Evolutionary conservation across 1,284 basidiomycete species (phyloP).

Genomic region (Ganoderma boninense): DNA sequence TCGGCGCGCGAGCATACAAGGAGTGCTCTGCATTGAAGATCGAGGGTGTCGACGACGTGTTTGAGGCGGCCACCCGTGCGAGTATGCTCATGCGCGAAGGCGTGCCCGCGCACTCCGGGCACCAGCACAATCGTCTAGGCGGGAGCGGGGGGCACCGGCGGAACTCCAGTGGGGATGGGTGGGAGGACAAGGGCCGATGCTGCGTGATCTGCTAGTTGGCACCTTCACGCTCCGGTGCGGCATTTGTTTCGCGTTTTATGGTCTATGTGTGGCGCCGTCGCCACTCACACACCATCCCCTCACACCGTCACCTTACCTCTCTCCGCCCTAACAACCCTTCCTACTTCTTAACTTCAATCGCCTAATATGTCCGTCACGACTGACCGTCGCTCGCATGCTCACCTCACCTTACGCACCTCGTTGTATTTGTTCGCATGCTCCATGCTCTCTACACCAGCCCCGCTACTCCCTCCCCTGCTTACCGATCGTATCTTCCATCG

Average conservation of each 20-base stretch:
- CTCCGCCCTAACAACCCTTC: neutral
- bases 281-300: neutral
- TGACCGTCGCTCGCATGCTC: neutral
- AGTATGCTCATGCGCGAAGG: slow-evolving; percentile 94
- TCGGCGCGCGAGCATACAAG: slow-evolving; percentile 91
- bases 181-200: slow-evolving; percentile 54
- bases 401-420: neutral
- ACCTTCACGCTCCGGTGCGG: neutral
- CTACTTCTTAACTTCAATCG: neutral
- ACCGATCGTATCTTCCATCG: neutral
- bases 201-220: slow-evolving; percentile 47
- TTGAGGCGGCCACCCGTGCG: slow-evolving; percentile 92
- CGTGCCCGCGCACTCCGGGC: slow-evolving; percentile 56
- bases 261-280: neutral
- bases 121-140: slow-evolving; percentile 29
- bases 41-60: slow-evolving; percentile 94
- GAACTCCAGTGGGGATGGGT: slow-evolving; percentile 56
- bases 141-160: slow-evolving; percentile 51
- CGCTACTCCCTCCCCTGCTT: neutral
- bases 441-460: slow-evolving; percentile 7
- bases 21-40: slow-evolving; percentile 93
- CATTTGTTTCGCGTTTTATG: neutral
- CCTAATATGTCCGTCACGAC: slow-evolving; percentile 1
- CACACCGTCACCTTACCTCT: neutral
- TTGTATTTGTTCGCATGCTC: slow-evolving; percentile 23